These are phyloP conservation scores for Lanmaoa pseudosensibilis DNA, from an alignment of 768 basidiomycete genomes.

Conservation along the genomic window DNA sequence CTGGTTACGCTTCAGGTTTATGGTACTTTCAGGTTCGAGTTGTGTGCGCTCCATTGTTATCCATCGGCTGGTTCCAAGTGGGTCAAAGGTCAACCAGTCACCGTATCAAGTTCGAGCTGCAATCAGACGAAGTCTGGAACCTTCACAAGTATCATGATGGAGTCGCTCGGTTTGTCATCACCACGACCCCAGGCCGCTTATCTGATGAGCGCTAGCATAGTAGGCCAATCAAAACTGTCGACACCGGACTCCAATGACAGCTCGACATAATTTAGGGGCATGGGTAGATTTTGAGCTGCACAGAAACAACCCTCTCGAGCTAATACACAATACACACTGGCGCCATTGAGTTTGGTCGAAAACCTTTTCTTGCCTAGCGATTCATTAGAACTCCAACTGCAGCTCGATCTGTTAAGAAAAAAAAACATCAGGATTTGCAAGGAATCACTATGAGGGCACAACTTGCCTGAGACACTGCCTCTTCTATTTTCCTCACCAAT, in stretches of 20 bases:
- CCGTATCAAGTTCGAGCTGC: not conserved
- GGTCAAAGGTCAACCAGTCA: not conserved
- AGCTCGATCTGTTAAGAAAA: slow-evolving; percentile 2
- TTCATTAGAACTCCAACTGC: slow-evolving; percentile 1
- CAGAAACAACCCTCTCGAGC: not conserved
- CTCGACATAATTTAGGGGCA: no score
- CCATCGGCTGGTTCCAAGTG: not conserved
- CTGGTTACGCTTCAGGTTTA: slow-evolving; percentile 2
- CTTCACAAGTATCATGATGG: no score
- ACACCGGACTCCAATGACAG: no score
- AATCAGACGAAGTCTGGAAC: no score
- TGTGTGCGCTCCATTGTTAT: not conserved
- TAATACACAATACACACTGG: not conserved
- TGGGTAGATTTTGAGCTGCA: not conserved
- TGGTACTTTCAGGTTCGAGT: not conserved
- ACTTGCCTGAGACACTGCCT: slow-evolving; percentile 8
- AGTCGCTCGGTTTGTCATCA: no score
- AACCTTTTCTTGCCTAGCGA: no score
- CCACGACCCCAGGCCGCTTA: not conserved
- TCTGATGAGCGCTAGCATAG: not conserved
- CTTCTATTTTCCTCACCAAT: slow-evolving; percentile 14
- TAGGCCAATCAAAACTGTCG: no score
- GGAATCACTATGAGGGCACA: rapidly evolving
- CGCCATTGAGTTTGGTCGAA: no score
- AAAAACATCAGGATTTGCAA: not conserved